Evolutionary conservation across 1,139 yeast species (phyloP), one percentile per base, ranked within the genome.

Genomic region (Suhomyces yuchorum): DNA sequence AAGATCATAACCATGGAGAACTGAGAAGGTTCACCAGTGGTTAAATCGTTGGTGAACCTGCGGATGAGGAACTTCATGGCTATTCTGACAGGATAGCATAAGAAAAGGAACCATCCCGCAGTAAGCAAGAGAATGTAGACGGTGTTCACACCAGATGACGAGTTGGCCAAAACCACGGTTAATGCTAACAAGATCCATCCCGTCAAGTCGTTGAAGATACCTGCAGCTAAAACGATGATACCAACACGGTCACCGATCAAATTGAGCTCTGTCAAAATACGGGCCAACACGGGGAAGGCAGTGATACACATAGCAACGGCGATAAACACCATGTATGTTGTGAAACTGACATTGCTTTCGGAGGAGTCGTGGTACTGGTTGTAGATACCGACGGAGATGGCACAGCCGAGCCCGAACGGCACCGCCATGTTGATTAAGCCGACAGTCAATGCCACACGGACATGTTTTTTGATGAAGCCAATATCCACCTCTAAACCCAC

Each of bases 251-350:
- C 91, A 45, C 83, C 82, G 43, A 85, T 77, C 54, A 87, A 70
- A 55, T 87, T 77, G 52, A 87, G 71, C 60, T 86, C 93, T 3
- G 90, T 83, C 52, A 87, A 68, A 37, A 87, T 87, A 61, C 95
- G 81, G 1, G 89, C 92, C 55, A 87, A 70, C 7, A 87, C 96
- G 0, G 96, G 96, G 65, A 87, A 84, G 0, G 95, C 96, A 1
- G 96, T 87, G 54, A 87, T 85, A 53, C 92, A 82, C 72, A 86
- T 76, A 2, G 96, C 92, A 17, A 85, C 90, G 3, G 92, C 91
- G 43, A 86, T 82, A 55, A 86, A 87, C 14, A 85, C 85, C 83
- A 84, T 81, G 56, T 78, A 86, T 0, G 89, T 84, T n/a, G 90
- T 83, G 60, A 85, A 86, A 48, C 80, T 69, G 37, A 82, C 73